phyloP scores from a whole-genome alignment of 2,329 filamentous ascomycete genomes.

The Sordariomycetes sp. region DNA sequence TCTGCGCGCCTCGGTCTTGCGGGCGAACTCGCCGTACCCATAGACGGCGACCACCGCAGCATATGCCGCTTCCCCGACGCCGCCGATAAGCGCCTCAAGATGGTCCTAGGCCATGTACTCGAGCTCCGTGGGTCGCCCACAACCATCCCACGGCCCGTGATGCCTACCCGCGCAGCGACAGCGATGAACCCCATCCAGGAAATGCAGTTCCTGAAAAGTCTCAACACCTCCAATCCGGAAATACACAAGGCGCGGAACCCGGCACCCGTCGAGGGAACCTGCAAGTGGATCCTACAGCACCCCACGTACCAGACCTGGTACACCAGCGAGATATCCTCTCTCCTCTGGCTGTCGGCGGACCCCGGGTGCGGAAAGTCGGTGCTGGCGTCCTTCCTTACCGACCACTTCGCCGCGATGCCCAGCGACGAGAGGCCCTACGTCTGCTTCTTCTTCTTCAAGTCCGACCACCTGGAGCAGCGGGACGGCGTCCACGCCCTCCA shows the following conservation, averaged over 20 bases:
- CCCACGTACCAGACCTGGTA: neutral
- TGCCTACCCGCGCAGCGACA: too few species aligned
- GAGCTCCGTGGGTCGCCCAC: too few species aligned
- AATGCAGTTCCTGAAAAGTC: too few species aligned
- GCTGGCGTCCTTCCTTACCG: neutral
- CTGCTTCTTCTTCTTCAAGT: conserved; percentile 5
- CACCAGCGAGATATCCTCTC: neutral
- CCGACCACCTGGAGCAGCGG: neutral
- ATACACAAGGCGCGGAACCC: neutral
- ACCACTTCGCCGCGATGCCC: neutral
- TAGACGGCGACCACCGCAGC: too few species aligned
- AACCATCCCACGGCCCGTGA: too few species aligned
- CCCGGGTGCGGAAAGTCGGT: conserved; percentile 2
- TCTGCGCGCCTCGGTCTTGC: too few species aligned
- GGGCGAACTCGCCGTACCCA: too few species aligned
- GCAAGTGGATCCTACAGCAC: conserved; percentile 2
- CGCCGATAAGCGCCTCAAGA: too few species aligned
- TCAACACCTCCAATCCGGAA: neutral
- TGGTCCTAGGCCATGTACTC: too few species aligned
- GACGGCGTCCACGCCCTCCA: too few species aligned
- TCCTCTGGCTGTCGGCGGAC: conserved; percentile 1
- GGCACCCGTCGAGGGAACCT: neutral
- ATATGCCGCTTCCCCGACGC: too few species aligned
- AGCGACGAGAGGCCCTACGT: neutral
- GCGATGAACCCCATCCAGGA: too few species aligned